A percentile compares a stretch with the other conserved stretches of the same genome.
These are phyloP conservation scores for Noccaea bulbosa DNA, from an alignment of 345 rosid species.

Conservation along the genomic window DNA sequence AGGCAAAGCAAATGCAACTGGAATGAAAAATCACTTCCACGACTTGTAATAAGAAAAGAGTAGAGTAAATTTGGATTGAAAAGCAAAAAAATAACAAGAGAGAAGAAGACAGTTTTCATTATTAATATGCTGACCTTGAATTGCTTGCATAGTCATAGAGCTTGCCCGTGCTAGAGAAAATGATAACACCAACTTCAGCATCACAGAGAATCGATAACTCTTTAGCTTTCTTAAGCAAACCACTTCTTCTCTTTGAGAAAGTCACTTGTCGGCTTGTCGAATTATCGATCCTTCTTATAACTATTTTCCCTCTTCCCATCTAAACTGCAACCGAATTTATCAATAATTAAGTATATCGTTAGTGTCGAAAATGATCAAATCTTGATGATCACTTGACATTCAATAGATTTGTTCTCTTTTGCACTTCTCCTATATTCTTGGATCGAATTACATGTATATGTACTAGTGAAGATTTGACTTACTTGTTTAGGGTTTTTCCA, in stretches of 20 bases:
- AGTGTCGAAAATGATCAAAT: constrained; percentile 16
- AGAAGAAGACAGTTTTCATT: constrained; percentile 11
- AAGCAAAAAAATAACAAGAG: neutral
- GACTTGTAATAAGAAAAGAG: neutral
- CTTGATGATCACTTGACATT: constrained; percentile 21
- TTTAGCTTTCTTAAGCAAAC: constrained; percentile 46
- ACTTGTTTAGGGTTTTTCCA: constrained; percentile 40
- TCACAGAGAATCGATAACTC: constrained; percentile 47
- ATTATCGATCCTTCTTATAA: constrained; percentile 46
- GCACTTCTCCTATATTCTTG: constrained; percentile 21
- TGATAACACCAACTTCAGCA: constrained; percentile 49
- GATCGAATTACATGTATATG: constrained; percentile 4
- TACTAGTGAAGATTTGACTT: constrained; percentile 36
- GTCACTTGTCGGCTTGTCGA: constrained; percentile 47
- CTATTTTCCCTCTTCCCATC: constrained; percentile 48
- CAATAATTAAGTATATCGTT: constrained; percentile 2
- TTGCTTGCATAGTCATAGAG: constrained; percentile 47
- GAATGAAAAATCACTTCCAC: neutral
- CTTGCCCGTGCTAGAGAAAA: constrained; percentile 48
- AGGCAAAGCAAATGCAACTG: constrained; percentile 24
- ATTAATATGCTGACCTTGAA: constrained; percentile 38
- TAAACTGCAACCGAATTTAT: constrained; percentile 4
- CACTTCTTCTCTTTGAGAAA: constrained; percentile 47
- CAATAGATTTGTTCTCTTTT: constrained; percentile 11
- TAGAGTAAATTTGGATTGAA: neutral